Conservation (phyloP, 306 rosid species). For the Quercus parvula region DNA sequence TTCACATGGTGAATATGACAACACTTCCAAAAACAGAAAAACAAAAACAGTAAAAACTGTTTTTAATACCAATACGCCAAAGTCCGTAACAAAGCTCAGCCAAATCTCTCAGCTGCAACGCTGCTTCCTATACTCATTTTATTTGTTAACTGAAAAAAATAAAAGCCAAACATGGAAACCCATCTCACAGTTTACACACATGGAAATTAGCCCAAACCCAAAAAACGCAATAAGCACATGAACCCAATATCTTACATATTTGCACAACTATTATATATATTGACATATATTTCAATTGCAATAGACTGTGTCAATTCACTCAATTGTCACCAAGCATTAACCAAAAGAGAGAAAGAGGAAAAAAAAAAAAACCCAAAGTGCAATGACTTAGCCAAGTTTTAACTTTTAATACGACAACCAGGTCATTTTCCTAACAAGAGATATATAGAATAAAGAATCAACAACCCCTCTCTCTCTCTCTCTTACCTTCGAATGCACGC, state of each 20-base stretch:
- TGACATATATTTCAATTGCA: too few relatives aligned
- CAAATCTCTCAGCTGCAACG: neutral
- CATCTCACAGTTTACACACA: too few relatives aligned
- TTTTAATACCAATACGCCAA: neutral
- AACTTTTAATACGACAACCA: neutral
- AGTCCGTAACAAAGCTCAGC: neutral
- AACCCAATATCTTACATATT: too few relatives aligned
- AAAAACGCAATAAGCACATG: too few relatives aligned
- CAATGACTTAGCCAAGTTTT: neutral
- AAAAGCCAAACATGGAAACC: neutral
- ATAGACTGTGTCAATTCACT: too few relatives aligned
- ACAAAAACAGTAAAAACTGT: neutral
- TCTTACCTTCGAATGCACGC: conserved; percentile 40
- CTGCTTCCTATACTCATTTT: neutral
- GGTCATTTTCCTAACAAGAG: conserved; percentile 11
- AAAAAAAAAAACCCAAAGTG: neutral
- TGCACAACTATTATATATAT: too few relatives aligned
- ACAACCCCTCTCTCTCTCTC: conserved; percentile 15
- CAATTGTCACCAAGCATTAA: too few relatives aligned
- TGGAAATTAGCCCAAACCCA: too few relatives aligned
- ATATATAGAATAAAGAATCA: conserved; percentile 27
- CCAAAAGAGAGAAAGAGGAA: neutral
- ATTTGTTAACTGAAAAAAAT: neutral
- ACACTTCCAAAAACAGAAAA: too few relatives aligned
- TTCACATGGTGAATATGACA: too few relatives aligned